A percentile compares a stretch with the other conserved stretches of the same genome.
Evolutionary conservation across 331 rosid species (phyloP).

Genomic region (Cucumis variabilis): DNA sequence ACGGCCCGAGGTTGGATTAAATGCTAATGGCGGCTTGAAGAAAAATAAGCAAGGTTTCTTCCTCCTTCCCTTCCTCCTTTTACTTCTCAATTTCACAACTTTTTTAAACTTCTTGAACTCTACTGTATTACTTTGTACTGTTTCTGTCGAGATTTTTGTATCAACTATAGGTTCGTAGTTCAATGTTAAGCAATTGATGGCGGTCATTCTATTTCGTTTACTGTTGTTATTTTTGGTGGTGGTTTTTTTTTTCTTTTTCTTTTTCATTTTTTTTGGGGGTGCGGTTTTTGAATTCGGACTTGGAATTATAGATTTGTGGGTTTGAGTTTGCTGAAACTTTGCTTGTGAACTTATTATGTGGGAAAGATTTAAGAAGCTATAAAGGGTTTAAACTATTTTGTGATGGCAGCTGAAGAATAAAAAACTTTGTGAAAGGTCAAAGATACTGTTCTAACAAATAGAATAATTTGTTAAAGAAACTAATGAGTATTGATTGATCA

Average conservation of each 20-base stretch:
- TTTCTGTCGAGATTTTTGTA: not conserved
- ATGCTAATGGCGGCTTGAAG: conserved; percentile 74
- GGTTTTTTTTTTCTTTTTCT: not conserved
- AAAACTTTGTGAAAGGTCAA: not conserved
- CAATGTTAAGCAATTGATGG: not conserved
- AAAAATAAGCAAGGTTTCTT: conserved; percentile 78
- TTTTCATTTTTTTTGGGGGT: not conserved
- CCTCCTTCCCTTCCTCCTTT: not conserved
- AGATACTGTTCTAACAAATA: not conserved
- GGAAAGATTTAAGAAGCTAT: not conserved
- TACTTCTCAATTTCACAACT: conserved; percentile 1
- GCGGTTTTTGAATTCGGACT: not conserved
- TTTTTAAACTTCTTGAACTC: not conserved
- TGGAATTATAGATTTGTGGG: not conserved
- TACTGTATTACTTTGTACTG: not conserved
- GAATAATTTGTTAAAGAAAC: not conserved
- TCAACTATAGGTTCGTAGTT: not conserved
- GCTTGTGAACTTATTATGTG: not conserved
- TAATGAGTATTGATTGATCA: not conserved
- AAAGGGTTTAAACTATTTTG: not conserved
- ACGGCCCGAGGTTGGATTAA: conserved; percentile 59
- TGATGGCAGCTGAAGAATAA: not conserved
- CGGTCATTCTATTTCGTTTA: not conserved
- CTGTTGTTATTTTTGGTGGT: not conserved
- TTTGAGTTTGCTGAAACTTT: not conserved